phyloP scores from a whole-genome alignment of 2,329 filamentous ascomycete genomes.

The Colletotrichum agaves region DNA sequence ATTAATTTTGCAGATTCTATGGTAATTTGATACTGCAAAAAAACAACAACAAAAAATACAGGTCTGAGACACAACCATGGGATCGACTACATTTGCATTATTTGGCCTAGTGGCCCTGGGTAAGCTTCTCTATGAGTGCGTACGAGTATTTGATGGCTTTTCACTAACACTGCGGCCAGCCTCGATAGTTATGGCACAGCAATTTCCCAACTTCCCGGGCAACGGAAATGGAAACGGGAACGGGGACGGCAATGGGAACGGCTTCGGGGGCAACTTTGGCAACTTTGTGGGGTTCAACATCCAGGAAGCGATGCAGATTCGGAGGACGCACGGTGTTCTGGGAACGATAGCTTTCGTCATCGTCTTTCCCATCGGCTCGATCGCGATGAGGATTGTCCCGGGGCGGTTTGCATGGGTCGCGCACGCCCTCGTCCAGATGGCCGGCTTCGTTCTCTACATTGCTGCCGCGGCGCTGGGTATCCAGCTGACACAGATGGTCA shows the following conservation, averaged over 20 bases:
- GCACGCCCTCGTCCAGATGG: constrained; percentile 53
- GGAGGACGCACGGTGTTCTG: constrained; percentile 54
- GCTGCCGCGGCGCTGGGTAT: constrained; percentile 55
- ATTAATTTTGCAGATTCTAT: not conserved
- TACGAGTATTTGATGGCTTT: not conserved
- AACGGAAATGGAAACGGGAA: constrained; percentile 25
- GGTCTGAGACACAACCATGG: constrained; percentile 11
- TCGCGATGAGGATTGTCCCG: constrained; percentile 53
- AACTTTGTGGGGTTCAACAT: constrained; percentile 44
- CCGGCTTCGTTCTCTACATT: constrained; percentile 51
- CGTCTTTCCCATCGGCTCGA: constrained; percentile 57
- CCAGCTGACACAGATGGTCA: constrained; percentile 49
- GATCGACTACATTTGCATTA: constrained; percentile 4
- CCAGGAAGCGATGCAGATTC: constrained; percentile 43
- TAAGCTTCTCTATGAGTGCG: not conserved
- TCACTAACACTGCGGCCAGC: constrained; percentile 2
- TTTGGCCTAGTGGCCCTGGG: constrained; percentile 25
- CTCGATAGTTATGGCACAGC: constrained; percentile 22
- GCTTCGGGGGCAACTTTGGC: constrained; percentile 31
- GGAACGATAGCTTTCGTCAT: constrained; percentile 53
- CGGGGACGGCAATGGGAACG: constrained; percentile 22
- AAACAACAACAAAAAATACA: not conserved
- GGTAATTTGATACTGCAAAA: not conserved
- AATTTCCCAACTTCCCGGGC: constrained; percentile 28
- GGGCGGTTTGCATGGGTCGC: constrained; percentile 49